Conservation (phyloP, 2,329 filamentous ascomycete genomes). For the Didymella exigua region DNA sequence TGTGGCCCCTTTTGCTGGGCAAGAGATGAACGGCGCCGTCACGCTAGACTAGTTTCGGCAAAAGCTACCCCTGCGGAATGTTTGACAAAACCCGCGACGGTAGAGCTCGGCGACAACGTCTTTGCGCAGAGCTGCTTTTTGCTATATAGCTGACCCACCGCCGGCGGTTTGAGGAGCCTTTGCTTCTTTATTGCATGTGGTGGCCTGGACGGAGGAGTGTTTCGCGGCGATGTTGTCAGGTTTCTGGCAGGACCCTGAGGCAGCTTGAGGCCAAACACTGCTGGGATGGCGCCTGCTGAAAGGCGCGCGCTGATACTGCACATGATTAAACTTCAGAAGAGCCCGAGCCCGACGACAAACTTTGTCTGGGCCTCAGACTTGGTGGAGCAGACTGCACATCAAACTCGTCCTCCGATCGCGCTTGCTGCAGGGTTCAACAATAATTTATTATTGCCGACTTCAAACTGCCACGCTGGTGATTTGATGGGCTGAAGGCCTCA, state of each 20-base stretch:
- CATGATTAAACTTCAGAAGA: conserved; percentile 9
- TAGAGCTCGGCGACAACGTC: conserved; percentile 18
- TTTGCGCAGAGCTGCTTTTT: conserved; percentile 16
- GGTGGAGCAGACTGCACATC: conserved; percentile 5
- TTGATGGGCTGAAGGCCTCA: background rate
- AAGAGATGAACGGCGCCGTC: conserved; percentile 30
- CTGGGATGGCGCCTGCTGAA: conserved; percentile 8
- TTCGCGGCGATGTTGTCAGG: conserved; percentile 7
- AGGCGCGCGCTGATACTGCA: background rate
- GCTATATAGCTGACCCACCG: conserved; percentile 14
- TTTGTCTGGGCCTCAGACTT: conserved; percentile 10
- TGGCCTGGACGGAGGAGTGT: conserved; percentile 4
- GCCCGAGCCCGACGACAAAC: conserved; percentile 11
- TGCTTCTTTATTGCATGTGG: conserved; percentile 3
- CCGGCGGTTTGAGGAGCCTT: conserved; percentile 9
- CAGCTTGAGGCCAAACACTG: background rate
- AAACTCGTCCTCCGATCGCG: conserved; percentile 1
- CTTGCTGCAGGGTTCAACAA: conserved; percentile 3
- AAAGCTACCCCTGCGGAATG: conserved; percentile 22
- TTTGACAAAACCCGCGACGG: conserved; percentile 23
- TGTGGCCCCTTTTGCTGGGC: conserved; percentile 40
- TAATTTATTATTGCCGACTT: conserved; percentile 5
- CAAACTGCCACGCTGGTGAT: conserved; percentile 3
- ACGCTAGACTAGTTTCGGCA: conserved; percentile 18
- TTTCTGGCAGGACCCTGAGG: conserved; percentile 9